Evolutionary conservation across 202 grass and related monocot genomes (phyloP).

Genomic region (Carex sylvatica): DNA sequence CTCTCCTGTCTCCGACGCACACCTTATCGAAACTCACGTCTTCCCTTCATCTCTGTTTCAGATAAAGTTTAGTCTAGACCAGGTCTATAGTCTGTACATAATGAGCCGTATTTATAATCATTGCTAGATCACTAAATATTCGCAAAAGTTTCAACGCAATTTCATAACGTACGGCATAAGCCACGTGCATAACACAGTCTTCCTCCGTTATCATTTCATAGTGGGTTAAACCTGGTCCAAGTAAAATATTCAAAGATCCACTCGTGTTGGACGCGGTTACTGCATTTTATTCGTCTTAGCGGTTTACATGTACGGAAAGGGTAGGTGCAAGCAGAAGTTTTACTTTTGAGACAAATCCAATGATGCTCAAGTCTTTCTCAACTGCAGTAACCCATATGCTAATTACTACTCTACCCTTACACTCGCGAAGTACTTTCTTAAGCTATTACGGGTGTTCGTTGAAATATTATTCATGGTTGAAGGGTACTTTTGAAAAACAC

Average conservation of each 20-base stretch:
- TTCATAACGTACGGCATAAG: background rate
- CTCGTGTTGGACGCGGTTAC: background rate
- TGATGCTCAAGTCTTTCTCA: conserved; percentile 33
- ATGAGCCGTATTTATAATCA: background rate
- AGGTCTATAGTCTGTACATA: background rate
- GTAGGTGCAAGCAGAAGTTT: background rate
- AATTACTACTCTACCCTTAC: background rate
- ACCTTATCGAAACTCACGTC: conserved; percentile 23
- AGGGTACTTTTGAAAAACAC: background rate
- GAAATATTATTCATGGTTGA: background rate
- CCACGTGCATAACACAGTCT: background rate
- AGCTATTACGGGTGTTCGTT: too few species aligned
- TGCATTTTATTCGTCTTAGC: background rate
- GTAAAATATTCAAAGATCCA: background rate
- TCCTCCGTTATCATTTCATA: background rate
- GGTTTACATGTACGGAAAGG: background rate
- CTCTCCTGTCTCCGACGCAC: conserved; percentile 16
- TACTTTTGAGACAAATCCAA: conserved; percentile 13
- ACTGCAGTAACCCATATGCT: conserved; percentile 11
- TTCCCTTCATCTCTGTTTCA: conserved; percentile 2
- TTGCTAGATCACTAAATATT: background rate
- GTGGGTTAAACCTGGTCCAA: background rate
- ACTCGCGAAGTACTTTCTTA: background rate
- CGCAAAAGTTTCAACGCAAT: too few species aligned
- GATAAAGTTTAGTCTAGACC: background rate